phyloP scores from a whole-genome alignment of 148 eudicot genomes.

The Camellia granthamiana region DNA sequence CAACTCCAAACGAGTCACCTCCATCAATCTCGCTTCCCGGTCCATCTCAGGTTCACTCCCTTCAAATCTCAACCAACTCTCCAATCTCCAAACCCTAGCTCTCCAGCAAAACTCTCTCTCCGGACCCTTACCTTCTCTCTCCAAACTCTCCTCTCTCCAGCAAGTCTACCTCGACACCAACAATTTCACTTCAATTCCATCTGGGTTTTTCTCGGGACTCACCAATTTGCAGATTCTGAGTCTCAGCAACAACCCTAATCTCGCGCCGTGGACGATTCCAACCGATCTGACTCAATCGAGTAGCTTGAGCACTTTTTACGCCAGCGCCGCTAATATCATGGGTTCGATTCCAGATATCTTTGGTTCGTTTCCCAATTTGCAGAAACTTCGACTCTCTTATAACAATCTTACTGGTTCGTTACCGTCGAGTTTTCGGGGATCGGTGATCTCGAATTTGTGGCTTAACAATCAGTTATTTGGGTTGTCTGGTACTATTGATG shows the following conservation, averaged over 20 bases:
- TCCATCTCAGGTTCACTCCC: conserved; percentile 56
- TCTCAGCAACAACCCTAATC: conserved; percentile 29
- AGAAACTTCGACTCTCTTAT: conserved; percentile 41
- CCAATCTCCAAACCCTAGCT: conserved; percentile 46
- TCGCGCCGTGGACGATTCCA: conserved; percentile 55
- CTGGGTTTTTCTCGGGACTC: conserved; percentile 43
- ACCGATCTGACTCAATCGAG: conserved; percentile 30
- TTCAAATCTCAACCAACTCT: conserved; percentile 38
- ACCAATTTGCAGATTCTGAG: conserved; percentile 38
- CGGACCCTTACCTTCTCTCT: conserved; percentile 53
- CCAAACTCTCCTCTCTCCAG: conserved; percentile 38
- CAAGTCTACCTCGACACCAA: conserved; percentile 40
- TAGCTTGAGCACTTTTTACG: conserved; percentile 27
- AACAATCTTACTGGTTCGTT: conserved; percentile 53
- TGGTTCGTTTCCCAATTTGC: conserved; percentile 34
- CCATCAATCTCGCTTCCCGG: conserved; percentile 41
- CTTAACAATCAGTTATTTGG: conserved; percentile 46
- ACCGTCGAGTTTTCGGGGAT: conserved; percentile 35
- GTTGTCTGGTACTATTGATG: conserved; percentile 38
- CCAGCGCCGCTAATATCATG: conserved; percentile 32
- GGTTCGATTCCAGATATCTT: conserved; percentile 66
- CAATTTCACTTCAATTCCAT: conserved; percentile 41
- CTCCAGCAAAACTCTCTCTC: conserved; percentile 54
- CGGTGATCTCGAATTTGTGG: conserved; percentile 44
- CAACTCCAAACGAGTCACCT: conserved; percentile 29